These are phyloP conservation scores for Euphrasia arctica DNA, from an alignment of 305 asterid species.

Conservation along the genomic window DNA sequence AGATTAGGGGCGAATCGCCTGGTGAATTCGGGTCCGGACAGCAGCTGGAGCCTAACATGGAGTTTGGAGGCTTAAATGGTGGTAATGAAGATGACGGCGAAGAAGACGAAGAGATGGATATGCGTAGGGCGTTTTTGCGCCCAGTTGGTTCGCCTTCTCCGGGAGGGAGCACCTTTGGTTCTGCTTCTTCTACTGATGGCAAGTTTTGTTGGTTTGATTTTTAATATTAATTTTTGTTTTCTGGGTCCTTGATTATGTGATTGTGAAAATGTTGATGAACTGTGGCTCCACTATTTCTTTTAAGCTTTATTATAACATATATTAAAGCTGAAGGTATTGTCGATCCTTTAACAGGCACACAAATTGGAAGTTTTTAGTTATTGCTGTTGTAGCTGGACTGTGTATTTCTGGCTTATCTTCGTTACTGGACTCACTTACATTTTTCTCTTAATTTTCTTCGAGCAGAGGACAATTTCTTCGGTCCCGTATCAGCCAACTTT, in stretches of 20 bases:
- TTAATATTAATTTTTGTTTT: not conserved
- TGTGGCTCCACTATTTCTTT: constrained; percentile 5
- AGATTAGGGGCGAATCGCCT: constrained; percentile 26
- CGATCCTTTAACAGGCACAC: no score
- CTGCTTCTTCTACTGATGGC: constrained; percentile 89
- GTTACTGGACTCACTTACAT: constrained; percentile 22
- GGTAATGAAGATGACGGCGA: constrained; percentile 35
- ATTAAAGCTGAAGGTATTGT: constrained; percentile 1
- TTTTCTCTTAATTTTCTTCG: constrained; percentile 26
- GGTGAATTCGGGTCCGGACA: constrained; percentile 34
- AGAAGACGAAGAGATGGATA: constrained; percentile 49
- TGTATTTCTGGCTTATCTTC: constrained; percentile 16
- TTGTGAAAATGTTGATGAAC: constrained; percentile 17
- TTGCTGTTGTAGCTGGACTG: constrained; percentile 11
- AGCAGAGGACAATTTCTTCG: constrained; percentile 90
- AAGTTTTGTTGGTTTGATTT: constrained; percentile 34
- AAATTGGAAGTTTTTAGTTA: not conserved
- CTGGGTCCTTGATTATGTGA: not conserved
- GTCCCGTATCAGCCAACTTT: constrained; percentile 94
- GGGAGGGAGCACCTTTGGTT: constrained; percentile 74
- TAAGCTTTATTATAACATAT: not conserved
- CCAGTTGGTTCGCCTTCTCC: constrained; percentile 82
- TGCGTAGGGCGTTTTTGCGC: constrained; percentile 53
- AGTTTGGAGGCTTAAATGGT: constrained; percentile 40
- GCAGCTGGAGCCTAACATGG: constrained; percentile 37